Evolutionary conservation across 202 grass and related monocot genomes (phyloP).

Genomic region (Setaria italica): DNA sequence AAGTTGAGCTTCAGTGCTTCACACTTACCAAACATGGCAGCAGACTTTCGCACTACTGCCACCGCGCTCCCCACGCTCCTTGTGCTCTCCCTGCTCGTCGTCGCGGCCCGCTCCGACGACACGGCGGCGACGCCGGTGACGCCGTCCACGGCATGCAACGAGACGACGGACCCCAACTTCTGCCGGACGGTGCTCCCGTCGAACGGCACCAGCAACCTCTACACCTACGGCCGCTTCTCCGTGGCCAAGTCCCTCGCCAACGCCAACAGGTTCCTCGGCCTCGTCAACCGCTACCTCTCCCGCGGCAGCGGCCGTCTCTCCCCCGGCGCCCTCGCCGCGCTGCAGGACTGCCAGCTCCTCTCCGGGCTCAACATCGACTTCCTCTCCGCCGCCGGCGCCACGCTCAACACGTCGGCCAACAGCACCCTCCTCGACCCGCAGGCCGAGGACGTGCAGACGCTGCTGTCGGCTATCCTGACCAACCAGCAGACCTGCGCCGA

Average conservation of each 20-base stretch:
- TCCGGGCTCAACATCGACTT: conserved; percentile 71
- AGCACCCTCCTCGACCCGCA: conserved; percentile 76
- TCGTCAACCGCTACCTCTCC: conserved; percentile 74
- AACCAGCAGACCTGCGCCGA: conserved; percentile 96
- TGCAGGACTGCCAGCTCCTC: conserved; percentile 70
- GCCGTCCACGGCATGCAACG: conserved; percentile 71
- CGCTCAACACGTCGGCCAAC: conserved; percentile 49
- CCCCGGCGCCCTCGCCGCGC: conserved; percentile 55
- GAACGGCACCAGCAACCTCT: conserved; percentile 70
- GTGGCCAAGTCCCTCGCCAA: conserved; percentile 63
- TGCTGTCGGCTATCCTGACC: conserved; percentile 84
- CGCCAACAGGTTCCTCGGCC: conserved; percentile 73
- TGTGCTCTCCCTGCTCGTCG: conserved; percentile 39
- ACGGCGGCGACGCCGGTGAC: conserved; percentile 56
- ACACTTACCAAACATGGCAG: conserved; percentile 42
- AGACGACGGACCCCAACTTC: conserved; percentile 70
- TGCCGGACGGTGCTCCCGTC: conserved; percentile 73
- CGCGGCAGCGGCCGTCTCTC: conserved; percentile 44
- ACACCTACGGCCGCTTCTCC: conserved; percentile 83
- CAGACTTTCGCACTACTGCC: neutral
- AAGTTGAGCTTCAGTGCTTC: neutral
- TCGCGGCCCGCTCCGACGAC: conserved; percentile 52
- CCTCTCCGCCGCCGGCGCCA: conserved; percentile 52
- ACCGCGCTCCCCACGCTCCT: conserved; percentile 36
- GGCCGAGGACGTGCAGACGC: conserved; percentile 73